Percentiles rank a stretch among this genome's conserved stretches.
Evolutionary conservation across 805 yeast genomes (phyloP).

Genomic region (Wickerhamomyces mucosus): DNA sequence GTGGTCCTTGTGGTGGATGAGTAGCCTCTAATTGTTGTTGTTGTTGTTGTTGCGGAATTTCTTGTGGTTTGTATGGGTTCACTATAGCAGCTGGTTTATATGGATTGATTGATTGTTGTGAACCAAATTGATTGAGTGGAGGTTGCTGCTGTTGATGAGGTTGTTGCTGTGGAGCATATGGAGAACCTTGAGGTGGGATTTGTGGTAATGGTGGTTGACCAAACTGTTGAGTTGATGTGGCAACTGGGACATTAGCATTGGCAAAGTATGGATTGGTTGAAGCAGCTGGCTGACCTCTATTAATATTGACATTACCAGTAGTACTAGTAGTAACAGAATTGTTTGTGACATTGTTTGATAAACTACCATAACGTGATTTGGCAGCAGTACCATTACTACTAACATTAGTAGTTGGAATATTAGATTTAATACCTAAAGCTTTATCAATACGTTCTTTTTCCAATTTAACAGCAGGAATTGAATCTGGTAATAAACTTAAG

Average conservation of each 20-base stretch:
- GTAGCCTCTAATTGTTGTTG: too few species aligned
- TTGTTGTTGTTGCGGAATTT: not conserved
- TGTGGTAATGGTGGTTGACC: slow-evolving; percentile 9
- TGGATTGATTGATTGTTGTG: slow-evolving; percentile 14
- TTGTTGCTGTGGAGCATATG: slow-evolving; percentile 6
- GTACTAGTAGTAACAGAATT: slow-evolving; percentile 7
- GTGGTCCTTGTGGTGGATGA: slow-evolving; percentile 21
- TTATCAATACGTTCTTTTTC: slow-evolving; percentile 74
- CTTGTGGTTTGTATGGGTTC: slow-evolving; percentile 29
- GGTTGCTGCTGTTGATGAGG: too few species aligned
- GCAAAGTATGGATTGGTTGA: slow-evolving; percentile 11
- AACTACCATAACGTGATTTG: slow-evolving; percentile 13
- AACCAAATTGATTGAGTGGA: slow-evolving; percentile 4
- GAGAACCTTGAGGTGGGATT: slow-evolving; percentile 3
- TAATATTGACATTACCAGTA: slow-evolving; percentile 2
- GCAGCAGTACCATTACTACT: slow-evolving; percentile 11
- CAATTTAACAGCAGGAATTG: slow-evolving; percentile 55
- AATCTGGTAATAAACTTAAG: slow-evolving; percentile 62
- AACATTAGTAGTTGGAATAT: slow-evolving; percentile 10
- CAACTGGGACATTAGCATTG: slow-evolving; percentile 5
- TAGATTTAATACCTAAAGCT: slow-evolving; percentile 39
- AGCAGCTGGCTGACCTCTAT: slow-evolving; percentile 7
- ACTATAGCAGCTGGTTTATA: slow-evolving; percentile 19
- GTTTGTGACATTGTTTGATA: slow-evolving; percentile 6
- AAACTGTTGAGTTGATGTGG: slow-evolving; percentile 7